Evolutionary conservation across 2,329 filamentous ascomycete genomes (phyloP).

Genomic region (Alternaria tenuissima): DNA sequence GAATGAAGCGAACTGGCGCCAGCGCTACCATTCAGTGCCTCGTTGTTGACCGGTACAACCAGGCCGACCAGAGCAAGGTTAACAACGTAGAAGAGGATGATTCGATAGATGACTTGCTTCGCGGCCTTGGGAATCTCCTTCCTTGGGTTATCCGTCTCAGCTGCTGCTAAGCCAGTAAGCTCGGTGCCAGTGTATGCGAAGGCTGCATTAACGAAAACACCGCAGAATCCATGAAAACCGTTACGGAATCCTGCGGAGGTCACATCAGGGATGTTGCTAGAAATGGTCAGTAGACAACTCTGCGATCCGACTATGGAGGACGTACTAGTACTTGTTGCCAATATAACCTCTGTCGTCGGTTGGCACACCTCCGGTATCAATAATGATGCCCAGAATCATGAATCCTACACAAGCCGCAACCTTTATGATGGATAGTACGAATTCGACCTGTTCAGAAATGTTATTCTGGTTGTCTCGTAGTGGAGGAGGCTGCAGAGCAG

Average conservation of each 20-base stretch:
- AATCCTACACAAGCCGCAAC: constrained; percentile 67
- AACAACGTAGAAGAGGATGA: constrained; percentile 54
- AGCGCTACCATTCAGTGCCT: constrained; percentile 3
- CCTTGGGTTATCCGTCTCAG: constrained; percentile 62
- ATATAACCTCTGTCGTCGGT: constrained; percentile 64
- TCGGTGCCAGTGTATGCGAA: constrained; percentile 70
- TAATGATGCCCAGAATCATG: constrained; percentile 69
- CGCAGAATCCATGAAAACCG: constrained; percentile 69
- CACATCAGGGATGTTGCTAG: constrained; percentile 3
- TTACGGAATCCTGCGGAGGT: constrained; percentile 55
- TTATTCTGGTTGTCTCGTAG: neutral
- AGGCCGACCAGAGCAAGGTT: constrained; percentile 53
- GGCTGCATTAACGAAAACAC: constrained; percentile 68
- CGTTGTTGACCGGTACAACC: constrained; percentile 46
- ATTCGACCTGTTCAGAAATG: constrained; percentile 54
- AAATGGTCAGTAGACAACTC: neutral
- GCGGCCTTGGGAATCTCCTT: constrained; percentile 54
- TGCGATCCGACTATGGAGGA: neutral
- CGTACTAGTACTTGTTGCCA: constrained; percentile 66
- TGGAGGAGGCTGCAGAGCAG: neutral
- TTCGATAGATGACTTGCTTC: constrained; percentile 56
- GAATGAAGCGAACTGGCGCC: constrained; percentile 48
- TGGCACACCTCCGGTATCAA: constrained; percentile 67
- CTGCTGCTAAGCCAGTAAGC: constrained; percentile 66
- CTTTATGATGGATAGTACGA: constrained; percentile 66